Evolutionary conservation across 805 yeast species (phyloP).

Genomic region (Saccharomycopsis sp.): DNA sequence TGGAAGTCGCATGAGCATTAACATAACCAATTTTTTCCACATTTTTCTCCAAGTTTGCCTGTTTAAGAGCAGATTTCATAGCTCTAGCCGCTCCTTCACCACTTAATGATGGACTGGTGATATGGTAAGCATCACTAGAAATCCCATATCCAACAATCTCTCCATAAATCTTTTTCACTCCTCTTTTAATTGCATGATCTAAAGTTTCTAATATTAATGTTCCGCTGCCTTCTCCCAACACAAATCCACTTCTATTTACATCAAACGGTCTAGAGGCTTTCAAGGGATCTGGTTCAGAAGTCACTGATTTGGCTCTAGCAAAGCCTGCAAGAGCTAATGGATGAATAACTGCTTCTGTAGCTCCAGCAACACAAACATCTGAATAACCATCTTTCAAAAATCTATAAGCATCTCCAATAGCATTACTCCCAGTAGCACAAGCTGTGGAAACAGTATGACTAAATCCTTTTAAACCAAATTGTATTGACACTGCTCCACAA

Average conservation of each 20-base stretch:
- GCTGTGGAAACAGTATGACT: slow-evolving; percentile 87
- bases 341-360: slow-evolving; percentile 78
- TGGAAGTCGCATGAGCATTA: slow-evolving; percentile 97
- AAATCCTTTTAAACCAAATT: slow-evolving; percentile 71
- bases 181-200: slow-evolving; percentile 61
- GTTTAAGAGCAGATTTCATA: slow-evolving; percentile 63
- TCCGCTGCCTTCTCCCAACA: slow-evolving; percentile 89
- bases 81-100: slow-evolving; percentile 83
- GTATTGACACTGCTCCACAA: slow-evolving; percentile 80
- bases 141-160: slow-evolving; percentile 84
- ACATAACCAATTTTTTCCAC: slow-evolving; percentile 56
- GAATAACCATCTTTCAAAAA: slow-evolving; percentile 74
- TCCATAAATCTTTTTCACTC: slow-evolving; percentile 51
- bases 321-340: slow-evolving; percentile 87
- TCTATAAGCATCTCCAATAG: slow-evolving; percentile 87
- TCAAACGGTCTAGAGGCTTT: slow-evolving; percentile 87
- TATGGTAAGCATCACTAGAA: slow-evolving; percentile 85
- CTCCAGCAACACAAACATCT: slow-evolving; percentile 89
- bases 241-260: slow-evolving; percentile 68
- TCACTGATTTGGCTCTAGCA: slow-evolving; percentile 77
- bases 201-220: slow-evolving; percentile 65
- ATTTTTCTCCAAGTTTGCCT: slow-evolving; percentile 31
- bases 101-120: slow-evolving; percentile 77
- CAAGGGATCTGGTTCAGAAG: slow-evolving; percentile 50
- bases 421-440: slow-evolving; percentile 92